These are phyloP conservation scores for Aurantiochytrium sp. DNA, from an alignment of 108 stramenopile species.

Conservation along the genomic window DNA sequence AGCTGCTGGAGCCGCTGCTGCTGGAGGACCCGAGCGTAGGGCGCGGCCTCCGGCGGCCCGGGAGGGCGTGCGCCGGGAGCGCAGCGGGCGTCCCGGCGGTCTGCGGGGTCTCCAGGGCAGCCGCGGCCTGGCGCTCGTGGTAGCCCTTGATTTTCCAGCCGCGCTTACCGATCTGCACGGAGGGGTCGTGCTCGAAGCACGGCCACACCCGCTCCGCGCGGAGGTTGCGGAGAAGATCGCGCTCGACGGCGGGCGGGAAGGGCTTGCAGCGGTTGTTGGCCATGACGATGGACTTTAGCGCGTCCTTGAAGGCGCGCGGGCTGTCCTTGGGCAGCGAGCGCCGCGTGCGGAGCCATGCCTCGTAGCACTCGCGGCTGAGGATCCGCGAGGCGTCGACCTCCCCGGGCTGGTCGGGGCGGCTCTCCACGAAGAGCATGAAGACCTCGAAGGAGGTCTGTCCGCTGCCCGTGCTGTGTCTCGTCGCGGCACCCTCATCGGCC, in stretches of 20 bases:
- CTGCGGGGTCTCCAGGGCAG: not conserved
- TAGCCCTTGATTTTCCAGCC: not conserved
- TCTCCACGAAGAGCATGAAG: not conserved
- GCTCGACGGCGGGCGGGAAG: not conserved
- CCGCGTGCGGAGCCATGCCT: not conserved
- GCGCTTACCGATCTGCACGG: not conserved
- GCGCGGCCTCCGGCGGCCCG: no score
- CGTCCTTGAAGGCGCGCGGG: conserved; percentile 3
- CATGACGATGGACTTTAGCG: not conserved
- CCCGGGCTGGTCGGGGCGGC: not conserved
- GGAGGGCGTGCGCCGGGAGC: no score
- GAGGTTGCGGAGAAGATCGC: not conserved
- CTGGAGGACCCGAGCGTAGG: no score
- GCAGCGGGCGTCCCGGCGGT: no score
- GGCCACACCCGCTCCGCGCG: not conserved
- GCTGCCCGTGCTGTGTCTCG: no score
- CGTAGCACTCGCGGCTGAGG: conserved; percentile 21
- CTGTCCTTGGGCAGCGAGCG: not conserved
- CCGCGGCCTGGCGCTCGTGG: not conserved
- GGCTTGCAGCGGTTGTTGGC: not conserved
- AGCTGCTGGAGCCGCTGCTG: no score
- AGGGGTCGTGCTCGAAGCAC: not conserved
- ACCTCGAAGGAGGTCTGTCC: conserved; percentile 4
- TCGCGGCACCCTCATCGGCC: no score
- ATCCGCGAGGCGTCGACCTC: not conserved